Evolutionary conservation across 2,329 filamentous ascomycete species (phyloP).

Genomic region (Colletotrichum theobromicola): DNA sequence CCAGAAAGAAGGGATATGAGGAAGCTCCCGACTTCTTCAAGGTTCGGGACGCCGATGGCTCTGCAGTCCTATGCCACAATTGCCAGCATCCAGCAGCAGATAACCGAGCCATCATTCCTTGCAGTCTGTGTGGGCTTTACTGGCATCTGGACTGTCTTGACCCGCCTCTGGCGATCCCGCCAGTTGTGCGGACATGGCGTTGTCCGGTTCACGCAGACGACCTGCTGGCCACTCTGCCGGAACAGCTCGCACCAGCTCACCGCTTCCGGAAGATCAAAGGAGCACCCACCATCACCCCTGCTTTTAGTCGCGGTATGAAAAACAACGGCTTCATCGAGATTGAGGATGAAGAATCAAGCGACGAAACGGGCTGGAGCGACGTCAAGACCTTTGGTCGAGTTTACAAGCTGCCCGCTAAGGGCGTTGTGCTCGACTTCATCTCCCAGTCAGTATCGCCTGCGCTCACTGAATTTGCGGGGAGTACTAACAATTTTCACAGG

Average conservation of each 20-base stretch:
- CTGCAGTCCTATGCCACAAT: slow-evolving; percentile 76
- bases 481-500: slow-evolving; percentile 26
- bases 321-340: slow-evolving; percentile 78
- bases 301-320: slow-evolving; percentile 65
- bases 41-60: slow-evolving; percentile 73
- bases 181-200: slow-evolving; percentile 79
- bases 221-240: slow-evolving; percentile 65
- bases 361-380: slow-evolving; percentile 62
- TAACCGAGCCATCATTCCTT: slow-evolving; percentile 80
- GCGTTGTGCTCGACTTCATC: slow-evolving; percentile 77
- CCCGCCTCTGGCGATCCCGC: slow-evolving; percentile 81
- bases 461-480: neutral
- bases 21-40: slow-evolving; percentile 71
- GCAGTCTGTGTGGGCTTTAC: slow-evolving; percentile 79
- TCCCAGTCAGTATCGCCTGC: slow-evolving; percentile 51
- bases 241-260: slow-evolving; percentile 63
- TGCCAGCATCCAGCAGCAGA: slow-evolving; percentile 72
- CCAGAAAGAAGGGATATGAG: slow-evolving; percentile 62
- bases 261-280: slow-evolving; percentile 66
- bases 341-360: slow-evolving; percentile 64
- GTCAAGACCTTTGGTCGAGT: slow-evolving; percentile 66
- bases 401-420: slow-evolving; percentile 67
- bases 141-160: slow-evolving; percentile 96
- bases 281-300: slow-evolving; percentile 54
- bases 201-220: slow-evolving; percentile 89